Conservation (phyloP, 1,284 basidiomycete genomes). For the Rugosomyces carneus region DNA sequence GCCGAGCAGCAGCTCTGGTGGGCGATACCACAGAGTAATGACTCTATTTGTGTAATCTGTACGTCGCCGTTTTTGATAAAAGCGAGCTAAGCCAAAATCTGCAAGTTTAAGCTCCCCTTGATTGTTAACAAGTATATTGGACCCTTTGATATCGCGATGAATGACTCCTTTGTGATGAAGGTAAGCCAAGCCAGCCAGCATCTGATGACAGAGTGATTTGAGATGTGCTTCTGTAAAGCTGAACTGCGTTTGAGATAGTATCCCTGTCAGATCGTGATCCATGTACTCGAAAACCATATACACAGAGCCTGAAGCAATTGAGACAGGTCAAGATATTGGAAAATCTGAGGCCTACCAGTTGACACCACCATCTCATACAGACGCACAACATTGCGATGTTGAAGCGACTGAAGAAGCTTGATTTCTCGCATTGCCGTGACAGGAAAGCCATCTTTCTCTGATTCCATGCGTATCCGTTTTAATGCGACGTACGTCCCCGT, state of each 20-base stretch:
- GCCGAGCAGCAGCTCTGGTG: constrained; percentile 92
- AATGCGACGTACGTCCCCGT: constrained; percentile 81
- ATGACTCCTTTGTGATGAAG: constrained; percentile 94
- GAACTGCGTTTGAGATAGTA: constrained; percentile 88
- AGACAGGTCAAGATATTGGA: constrained; percentile 5
- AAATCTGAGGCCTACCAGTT: constrained; percentile 56
- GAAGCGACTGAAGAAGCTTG: constrained; percentile 89
- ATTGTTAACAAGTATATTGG: constrained; percentile 95
- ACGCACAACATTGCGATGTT: constrained; percentile 85
- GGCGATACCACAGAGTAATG: constrained; percentile 98
- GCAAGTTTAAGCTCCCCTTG: constrained; percentile 91
- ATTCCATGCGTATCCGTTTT: constrained; percentile 98
- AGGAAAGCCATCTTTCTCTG: constrained; percentile 96
- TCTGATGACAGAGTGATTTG: constrained; percentile 93
- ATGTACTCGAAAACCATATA: constrained; percentile 99
- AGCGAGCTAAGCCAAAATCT: constrained; percentile 97
- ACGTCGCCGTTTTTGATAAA: constrained; percentile 86
- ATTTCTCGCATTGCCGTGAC: constrained; percentile 99
- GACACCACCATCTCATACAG: constrained; percentile 99
- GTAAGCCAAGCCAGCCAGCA: constrained; percentile 90
- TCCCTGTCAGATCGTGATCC: constrained; percentile 97
- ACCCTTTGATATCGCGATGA: constrained; percentile 98
- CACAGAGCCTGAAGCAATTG: constrained; percentile 64
- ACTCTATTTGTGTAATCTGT: constrained; percentile 98
- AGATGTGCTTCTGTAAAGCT: constrained; percentile 81